phyloP scores from a whole-genome alignment of 441 rosid genomes.

The Metrosideros polymorpha region DNA sequence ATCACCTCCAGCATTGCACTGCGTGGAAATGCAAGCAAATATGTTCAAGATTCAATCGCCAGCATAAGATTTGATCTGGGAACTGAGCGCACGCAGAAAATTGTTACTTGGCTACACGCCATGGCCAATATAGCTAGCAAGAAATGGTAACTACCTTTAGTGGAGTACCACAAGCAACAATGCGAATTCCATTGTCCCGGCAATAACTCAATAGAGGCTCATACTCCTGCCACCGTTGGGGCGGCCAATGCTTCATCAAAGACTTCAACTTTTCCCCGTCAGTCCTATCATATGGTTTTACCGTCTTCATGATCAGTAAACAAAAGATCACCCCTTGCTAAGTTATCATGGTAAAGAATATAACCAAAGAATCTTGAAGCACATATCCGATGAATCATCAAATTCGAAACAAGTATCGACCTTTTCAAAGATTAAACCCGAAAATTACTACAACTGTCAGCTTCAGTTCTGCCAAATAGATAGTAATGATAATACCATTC shows the following conservation, averaged over 20 bases:
- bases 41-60: not conserved
- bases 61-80: not conserved
- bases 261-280: slow-evolving; percentile 69
- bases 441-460: not conserved
- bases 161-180: slow-evolving; percentile 89
- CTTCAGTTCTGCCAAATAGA: not conserved
- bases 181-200: slow-evolving; percentile 55
- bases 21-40: not conserved
- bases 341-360: not conserved
- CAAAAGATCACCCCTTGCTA: not conserved
- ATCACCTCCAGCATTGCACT: not conserved
- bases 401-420: not conserved
- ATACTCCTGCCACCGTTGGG: slow-evolving; percentile 73
- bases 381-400: not conserved
- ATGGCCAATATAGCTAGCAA: not conserved
- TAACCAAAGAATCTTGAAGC: not conserved
- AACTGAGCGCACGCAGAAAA: not conserved
- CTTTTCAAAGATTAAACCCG: not conserved
- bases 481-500: not conserved
- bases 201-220: slow-evolving; percentile 79
- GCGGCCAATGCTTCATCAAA: slow-evolving; percentile 55
- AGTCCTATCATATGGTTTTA: slow-evolving; percentile 45
- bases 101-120: not conserved
- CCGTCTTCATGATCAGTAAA: not conserved
- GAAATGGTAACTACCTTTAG: slow-evolving; percentile 41